phyloP scores from a whole-genome alignment of 2,329 filamentous ascomycete species.

The Malbranchea zuffiana region DNA sequence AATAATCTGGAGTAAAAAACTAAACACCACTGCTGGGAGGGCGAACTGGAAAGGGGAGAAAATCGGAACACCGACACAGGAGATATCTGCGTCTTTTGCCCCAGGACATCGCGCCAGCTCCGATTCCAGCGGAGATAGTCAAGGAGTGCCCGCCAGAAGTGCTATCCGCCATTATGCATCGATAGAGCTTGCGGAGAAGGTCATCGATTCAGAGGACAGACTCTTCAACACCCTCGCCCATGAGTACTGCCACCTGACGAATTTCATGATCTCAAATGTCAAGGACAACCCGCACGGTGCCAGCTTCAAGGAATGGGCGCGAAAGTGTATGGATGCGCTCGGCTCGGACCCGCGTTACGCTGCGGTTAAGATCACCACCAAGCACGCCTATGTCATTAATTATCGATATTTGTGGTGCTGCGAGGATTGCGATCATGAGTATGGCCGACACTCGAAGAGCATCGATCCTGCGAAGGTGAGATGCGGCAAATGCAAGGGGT shows the following conservation, averaged over 20 bases:
- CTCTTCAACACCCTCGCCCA: slow-evolving; percentile 88
- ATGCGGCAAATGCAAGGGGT: slow-evolving; percentile 65
- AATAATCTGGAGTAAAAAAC: slow-evolving; percentile 51
- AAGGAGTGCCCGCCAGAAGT: too few species aligned
- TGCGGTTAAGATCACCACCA: slow-evolving; percentile 71
- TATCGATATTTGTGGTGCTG: slow-evolving; percentile 90
- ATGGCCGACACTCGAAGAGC: slow-evolving; percentile 75
- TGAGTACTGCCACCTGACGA: slow-evolving; percentile 89
- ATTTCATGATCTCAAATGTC: slow-evolving; percentile 73
- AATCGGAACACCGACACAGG: slow-evolving; percentile 11
- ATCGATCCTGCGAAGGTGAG: slow-evolving; percentile 61
- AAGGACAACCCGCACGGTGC: slow-evolving; percentile 69
- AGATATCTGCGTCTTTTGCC: slow-evolving; percentile 6
- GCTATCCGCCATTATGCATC: slow-evolving; percentile 48
- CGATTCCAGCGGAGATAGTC: not conserved
- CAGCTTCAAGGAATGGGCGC: slow-evolving; percentile 66
- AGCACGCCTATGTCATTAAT: slow-evolving; percentile 79
- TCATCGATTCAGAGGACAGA: slow-evolving; percentile 66
- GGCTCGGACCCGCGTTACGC: slow-evolving; percentile 44
- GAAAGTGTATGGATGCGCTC: slow-evolving; percentile 29
- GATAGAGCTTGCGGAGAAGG: slow-evolving; percentile 81
- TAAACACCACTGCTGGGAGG: slow-evolving; percentile 52
- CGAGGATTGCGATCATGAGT: slow-evolving; percentile 55
- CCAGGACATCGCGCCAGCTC: not conserved
- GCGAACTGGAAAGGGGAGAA: slow-evolving; percentile 58